Evolutionary conservation across 2,329 filamentous ascomycete genomes (phyloP).

Genomic region (Atkinsonella hypoxylon): DNA sequence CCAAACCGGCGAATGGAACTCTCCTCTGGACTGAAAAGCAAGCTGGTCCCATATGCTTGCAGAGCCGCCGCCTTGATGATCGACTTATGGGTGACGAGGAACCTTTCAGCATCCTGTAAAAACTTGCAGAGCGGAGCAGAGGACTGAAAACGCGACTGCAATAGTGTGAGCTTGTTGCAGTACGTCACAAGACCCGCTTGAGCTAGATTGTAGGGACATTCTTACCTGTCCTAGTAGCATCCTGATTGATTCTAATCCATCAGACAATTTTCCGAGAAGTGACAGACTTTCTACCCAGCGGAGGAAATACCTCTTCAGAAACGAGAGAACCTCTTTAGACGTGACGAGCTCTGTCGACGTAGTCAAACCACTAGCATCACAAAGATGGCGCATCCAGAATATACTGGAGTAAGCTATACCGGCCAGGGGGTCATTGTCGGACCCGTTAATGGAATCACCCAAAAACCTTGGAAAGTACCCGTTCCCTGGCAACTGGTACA

Average conservation of each 20-base stretch:
- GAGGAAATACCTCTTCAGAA: slow-evolving; percentile 9
- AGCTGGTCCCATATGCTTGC: slow-evolving; percentile 23
- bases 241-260: slow-evolving; percentile 5
- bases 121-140: slow-evolving; percentile 14
- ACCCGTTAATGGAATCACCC: slow-evolving; percentile 4
- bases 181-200: background rate
- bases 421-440: slow-evolving; percentile 10
- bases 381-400: slow-evolving; percentile 23
- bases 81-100: slow-evolving; percentile 14
- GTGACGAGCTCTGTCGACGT: slow-evolving; percentile 6
- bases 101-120: slow-evolving; percentile 13
- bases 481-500: slow-evolving; percentile 18
- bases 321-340: slow-evolving; percentile 11
- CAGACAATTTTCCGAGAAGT: slow-evolving; percentile 8
- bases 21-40: slow-evolving; percentile 18
- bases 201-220: background rate
- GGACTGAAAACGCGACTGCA: background rate
- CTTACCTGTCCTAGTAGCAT: slow-evolving; percentile 6
- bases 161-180: background rate
- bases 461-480: slow-evolving; percentile 14
- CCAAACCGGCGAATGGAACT: slow-evolving; percentile 12
- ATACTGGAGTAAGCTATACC: slow-evolving; percentile 17
- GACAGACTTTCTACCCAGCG: slow-evolving; percentile 11
- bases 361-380: background rate
- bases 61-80: slow-evolving; percentile 17